phyloP scores from a whole-genome alignment of 805 yeast species.

The Ascoidea rubescens region DNA sequence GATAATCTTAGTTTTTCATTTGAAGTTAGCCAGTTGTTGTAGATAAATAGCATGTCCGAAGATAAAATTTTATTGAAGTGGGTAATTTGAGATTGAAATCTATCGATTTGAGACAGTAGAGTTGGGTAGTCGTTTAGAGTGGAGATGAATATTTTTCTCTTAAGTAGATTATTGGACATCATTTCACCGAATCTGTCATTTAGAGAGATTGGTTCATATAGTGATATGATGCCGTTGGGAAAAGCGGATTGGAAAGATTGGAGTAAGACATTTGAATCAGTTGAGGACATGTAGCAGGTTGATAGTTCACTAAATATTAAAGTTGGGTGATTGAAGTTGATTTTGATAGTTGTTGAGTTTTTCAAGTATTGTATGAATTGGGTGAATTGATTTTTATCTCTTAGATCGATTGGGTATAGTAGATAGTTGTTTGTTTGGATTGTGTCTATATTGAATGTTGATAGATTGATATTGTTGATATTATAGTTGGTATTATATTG shows the following conservation, averaged over 20 bases:
- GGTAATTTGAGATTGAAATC: constrained; percentile 19
- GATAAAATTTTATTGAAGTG: constrained; percentile 17
- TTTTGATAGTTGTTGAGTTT: constrained; percentile 2
- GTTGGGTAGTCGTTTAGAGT: constrained; percentile 40
- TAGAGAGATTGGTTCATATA: constrained; percentile 62
- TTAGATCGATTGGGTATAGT: constrained; percentile 40
- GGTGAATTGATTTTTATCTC: constrained; percentile 17
- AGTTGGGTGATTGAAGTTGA: constrained; percentile 34
- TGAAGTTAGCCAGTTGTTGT: constrained; percentile 16
- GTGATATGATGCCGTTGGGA: constrained; percentile 19
- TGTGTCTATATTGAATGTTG: not conserved
- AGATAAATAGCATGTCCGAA: constrained; percentile 4
- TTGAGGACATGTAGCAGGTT: constrained; percentile 49
- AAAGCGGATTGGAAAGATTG: constrained; percentile 24
- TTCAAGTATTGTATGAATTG: constrained; percentile 6
- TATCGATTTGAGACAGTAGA: constrained; percentile 21
- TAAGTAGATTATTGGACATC: constrained; percentile 47
- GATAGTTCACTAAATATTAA: constrained; percentile 64
- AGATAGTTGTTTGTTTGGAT: constrained; percentile 31
- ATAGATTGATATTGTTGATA: not conserved
- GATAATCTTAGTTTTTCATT: constrained; percentile 31
- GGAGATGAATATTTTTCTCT: constrained; percentile 50
- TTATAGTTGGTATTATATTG: not conserved
- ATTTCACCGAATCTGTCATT: constrained; percentile 51
- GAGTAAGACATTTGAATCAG: constrained; percentile 30